Conservation (phyloP, 306 rosid genomes). For the Cucurbita maxima region DNA sequence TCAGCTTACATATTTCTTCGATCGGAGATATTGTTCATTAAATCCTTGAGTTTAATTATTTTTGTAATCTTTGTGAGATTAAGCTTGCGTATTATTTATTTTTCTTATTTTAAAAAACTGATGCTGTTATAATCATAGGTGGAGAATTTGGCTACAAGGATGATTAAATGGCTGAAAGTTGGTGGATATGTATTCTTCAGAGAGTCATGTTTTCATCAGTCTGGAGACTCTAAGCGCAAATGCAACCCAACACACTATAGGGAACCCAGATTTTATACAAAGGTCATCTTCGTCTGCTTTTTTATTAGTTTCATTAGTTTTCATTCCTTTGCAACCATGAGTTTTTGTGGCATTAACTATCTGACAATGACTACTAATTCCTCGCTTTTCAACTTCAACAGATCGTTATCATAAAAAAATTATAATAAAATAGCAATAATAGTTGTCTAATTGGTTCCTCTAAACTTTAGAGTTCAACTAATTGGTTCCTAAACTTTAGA, state of each 20-base stretch:
- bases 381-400: background rate
- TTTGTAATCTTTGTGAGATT: background rate
- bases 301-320: background rate
- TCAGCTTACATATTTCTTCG: background rate
- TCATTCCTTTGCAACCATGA: background rate
- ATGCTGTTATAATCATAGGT: slow-evolving; percentile 31
- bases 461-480: no score
- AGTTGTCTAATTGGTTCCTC: no score
- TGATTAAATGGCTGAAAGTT: slow-evolving; percentile 80
- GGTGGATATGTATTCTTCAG: slow-evolving; percentile 76
- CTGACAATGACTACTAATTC: background rate
- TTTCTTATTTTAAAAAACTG: background rate
- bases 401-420: background rate
- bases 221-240: slow-evolving; percentile 89
- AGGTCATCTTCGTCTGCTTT: slow-evolving; percentile 22
- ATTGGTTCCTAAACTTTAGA: no score
- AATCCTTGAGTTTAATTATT: background rate
- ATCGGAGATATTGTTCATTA: background rate
- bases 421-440: no score
- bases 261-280: slow-evolving; percentile 86
- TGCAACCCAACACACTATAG: slow-evolving; percentile 92
- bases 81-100: background rate
- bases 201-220: slow-evolving; percentile 95
- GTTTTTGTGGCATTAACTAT: background rate
- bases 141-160: slow-evolving; percentile 49